phyloP scores from a whole-genome alignment of 2,329 filamentous ascomycete genomes.

The Epichloe gansuensis region DNA sequence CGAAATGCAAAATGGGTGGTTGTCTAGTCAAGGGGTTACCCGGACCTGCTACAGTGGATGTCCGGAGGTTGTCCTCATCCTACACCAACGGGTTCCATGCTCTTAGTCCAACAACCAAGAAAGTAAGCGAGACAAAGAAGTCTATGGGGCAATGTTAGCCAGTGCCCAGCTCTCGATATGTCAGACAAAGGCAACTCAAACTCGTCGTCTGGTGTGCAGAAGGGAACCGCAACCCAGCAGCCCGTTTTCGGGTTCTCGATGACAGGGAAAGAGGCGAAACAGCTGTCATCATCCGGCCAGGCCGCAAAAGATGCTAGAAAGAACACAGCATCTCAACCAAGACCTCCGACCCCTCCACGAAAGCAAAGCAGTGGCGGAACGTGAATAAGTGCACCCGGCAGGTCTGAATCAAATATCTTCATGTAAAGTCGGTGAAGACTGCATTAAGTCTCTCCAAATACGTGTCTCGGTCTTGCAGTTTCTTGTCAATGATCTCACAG shows the following conservation, averaged over 20 bases:
- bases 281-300: background rate
- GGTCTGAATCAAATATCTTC: no score
- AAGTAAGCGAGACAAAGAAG: background rate
- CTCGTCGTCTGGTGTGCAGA: background rate
- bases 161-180: background rate
- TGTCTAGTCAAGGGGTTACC: no score
- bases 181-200: background rate
- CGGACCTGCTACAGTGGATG: no score
- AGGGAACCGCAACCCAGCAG: background rate
- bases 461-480: background rate
- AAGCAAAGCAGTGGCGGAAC: background rate
- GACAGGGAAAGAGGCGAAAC: background rate
- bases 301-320: background rate
- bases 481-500: background rate
- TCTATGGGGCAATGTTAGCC: background rate
- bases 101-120: background rate
- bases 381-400: background rate
- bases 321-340: background rate
- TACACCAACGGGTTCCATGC: background rate
- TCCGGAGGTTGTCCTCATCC: no score
- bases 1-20: no score
- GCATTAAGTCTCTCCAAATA: background rate
- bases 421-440: background rate
- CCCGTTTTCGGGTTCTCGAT: no score
- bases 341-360: constrained; percentile 3